Percentiles rank a stretch among this genome's conserved stretches.
Conservation (phyloP, 139 green algal species). For the Gonium pectorale region DNA sequence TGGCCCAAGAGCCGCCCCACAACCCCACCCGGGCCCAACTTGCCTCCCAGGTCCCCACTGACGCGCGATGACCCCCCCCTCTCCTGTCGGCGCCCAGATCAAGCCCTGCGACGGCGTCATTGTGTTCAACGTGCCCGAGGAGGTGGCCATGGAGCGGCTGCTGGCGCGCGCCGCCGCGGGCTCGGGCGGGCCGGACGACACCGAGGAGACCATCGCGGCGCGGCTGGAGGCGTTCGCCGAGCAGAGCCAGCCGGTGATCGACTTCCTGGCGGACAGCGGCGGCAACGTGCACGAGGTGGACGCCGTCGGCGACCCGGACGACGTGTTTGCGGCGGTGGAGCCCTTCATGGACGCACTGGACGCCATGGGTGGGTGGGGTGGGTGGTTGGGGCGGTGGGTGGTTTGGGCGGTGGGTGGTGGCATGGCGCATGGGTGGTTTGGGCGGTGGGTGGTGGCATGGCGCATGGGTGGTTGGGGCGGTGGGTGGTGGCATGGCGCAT, state of each 20-base stretch:
- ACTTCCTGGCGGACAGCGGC: conserved; percentile 41
- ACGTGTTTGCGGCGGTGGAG: conserved; percentile 47
- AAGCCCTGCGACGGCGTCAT: conserved; percentile 43
- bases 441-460: no score
- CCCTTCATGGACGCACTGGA: conserved; percentile 55
- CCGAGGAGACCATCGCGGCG: conserved; percentile 76
- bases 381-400: not conserved
- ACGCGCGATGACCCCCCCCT: no score
- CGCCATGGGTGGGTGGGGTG: conserved; percentile 18
- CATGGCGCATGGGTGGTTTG: no score
- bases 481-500: no score
- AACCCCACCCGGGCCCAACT: no score
- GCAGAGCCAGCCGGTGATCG: conserved; percentile 62
- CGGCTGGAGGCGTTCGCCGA: conserved; percentile 65
- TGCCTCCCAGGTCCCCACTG: no score
- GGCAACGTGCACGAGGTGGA: conserved; percentile 53
- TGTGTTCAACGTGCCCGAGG: conserved; percentile 54
- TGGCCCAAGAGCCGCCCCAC: no score
- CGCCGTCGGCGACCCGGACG: conserved; percentile 19
- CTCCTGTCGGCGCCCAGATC: no score
- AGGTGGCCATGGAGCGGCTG: conserved; percentile 70
- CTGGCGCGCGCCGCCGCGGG: conserved; percentile 64
- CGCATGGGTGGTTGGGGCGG: no score
- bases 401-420: not conserved
- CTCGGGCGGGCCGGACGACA: conserved; percentile 79